Percentiles rank a stretch among this genome's conserved stretches.
phyloP scores from a whole-genome alignment of 208 protist species.

The Crithidia acanthocephali region DNA sequence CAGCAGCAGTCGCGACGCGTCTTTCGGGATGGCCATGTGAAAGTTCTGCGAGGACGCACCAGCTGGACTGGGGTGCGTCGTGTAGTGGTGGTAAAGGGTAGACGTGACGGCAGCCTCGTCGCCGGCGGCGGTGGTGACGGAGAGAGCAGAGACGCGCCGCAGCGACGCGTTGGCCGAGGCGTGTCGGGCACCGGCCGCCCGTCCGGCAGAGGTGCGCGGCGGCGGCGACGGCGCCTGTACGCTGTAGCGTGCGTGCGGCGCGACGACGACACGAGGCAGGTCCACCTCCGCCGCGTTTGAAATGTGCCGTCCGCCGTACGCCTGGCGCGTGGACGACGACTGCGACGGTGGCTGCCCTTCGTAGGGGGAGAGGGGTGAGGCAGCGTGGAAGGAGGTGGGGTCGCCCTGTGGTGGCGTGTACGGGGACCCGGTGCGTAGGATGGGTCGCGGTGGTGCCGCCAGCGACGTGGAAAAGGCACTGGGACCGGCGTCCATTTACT shows the following conservation, averaged over 20 bases:
- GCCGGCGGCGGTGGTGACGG: neutral
- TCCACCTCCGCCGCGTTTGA: neutral
- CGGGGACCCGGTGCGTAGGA: neutral
- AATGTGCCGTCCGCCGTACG: neutral
- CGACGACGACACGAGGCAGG: neutral
- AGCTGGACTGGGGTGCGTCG: neutral
- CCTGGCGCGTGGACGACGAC: neutral
- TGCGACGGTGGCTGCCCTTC: neutral
- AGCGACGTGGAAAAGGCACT: neutral
- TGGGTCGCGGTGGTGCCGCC: neutral
- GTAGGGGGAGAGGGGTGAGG: neutral
- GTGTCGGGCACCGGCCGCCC: neutral
- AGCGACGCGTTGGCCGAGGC: neutral
- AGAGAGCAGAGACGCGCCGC: neutral
- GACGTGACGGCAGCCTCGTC: too few relatives aligned
- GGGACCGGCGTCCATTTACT: neutral
- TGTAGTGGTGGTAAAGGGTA: too few relatives aligned
- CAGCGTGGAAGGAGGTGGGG: neutral
- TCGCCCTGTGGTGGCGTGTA: neutral
- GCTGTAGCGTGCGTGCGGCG: neutral
- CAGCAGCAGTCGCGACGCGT: slow-evolving; percentile 46
- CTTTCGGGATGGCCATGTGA: slow-evolving; percentile 39
- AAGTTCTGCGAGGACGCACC: slow-evolving; percentile 9
- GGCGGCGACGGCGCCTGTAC: neutral
- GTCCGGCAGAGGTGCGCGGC: neutral